phyloP scores from a whole-genome alignment of 495 filamentous ascomycete species.

The Aspergillus wentii region DNA sequence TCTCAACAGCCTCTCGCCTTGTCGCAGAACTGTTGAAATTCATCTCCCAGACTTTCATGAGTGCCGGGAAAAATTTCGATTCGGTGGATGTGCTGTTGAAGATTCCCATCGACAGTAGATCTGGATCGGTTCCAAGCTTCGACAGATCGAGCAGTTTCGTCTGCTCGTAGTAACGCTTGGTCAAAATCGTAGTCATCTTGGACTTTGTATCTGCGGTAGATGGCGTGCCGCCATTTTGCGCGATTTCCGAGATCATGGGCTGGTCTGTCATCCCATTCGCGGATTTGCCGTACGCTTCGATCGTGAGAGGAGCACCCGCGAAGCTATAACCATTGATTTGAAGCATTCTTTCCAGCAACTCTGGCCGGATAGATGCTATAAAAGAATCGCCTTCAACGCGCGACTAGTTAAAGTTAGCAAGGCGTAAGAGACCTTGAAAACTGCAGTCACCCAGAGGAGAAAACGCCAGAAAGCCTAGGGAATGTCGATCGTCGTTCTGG shows the following conservation, averaged over 20 bases:
- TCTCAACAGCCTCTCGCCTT: conserved; percentile 67
- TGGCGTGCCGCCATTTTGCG: conserved; percentile 19
- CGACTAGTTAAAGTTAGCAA: conserved; percentile 74
- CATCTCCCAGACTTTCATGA: conserved; percentile 75
- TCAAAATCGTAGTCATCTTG: conserved; percentile 56
- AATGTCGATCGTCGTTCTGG: conserved; percentile 53
- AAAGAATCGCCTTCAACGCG: conserved; percentile 63
- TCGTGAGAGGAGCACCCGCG: conserved; percentile 55
- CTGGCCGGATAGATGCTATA: conserved; percentile 60
- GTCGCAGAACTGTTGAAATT: conserved; percentile 60
- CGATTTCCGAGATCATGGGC: conserved; percentile 11
- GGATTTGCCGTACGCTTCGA: conserved; percentile 36
- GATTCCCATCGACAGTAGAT: conserved; percentile 65
- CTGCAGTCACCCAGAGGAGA: conserved; percentile 42
- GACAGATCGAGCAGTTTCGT: conserved; percentile 78
- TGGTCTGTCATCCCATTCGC: conserved; percentile 20
- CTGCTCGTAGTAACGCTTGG: conserved; percentile 61
- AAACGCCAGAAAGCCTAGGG: conserved; percentile 27
- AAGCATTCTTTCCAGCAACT: conserved; percentile 55
- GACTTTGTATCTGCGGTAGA: conserved; percentile 41
- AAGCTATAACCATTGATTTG: conserved; percentile 60
- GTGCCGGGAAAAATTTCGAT: conserved; percentile 82
- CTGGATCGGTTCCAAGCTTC: conserved; percentile 61
- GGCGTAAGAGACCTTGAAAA: conserved; percentile 52
- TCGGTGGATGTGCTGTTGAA: conserved; percentile 67